These are phyloP conservation scores for Aspergillus biplanus DNA, from an alignment of 495 filamentous ascomycete genomes.

Conservation along the genomic window DNA sequence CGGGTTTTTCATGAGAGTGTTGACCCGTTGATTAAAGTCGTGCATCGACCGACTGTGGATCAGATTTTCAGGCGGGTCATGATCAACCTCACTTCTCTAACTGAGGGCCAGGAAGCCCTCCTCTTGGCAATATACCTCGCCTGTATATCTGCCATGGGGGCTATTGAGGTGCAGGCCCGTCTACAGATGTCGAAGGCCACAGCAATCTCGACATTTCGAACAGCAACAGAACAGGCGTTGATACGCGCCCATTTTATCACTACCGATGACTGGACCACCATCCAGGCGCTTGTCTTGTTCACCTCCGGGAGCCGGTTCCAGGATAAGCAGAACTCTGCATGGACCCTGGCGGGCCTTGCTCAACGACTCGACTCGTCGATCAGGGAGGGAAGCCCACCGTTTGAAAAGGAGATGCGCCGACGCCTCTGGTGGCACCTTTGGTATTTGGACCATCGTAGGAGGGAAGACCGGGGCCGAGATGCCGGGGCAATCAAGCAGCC, in stretches of 20 bases:
- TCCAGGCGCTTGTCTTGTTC: conserved; percentile 21
- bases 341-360: conserved; percentile 15
- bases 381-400: not conserved
- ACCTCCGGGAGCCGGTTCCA: conserved; percentile 7
- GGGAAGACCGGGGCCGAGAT: conserved; percentile 12
- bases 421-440: conserved; percentile 21
- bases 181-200: conserved; percentile 14
- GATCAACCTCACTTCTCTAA: not conserved
- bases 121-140: conserved; percentile 20
- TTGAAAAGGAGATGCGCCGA: conserved; percentile 12
- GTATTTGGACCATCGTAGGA: conserved; percentile 19
- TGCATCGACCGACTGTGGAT: conserved; percentile 13
- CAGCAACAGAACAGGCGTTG: conserved; percentile 13
- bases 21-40: conserved; percentile 20
- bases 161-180: conserved; percentile 1
- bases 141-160: conserved; percentile 14
- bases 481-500: not conserved
- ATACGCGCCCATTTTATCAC: conserved; percentile 13
- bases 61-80: conserved; percentile 4
- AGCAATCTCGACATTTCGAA: conserved; percentile 8
- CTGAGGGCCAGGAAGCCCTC: conserved; percentile 9
- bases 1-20: conserved; percentile 11
- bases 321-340: conserved; percentile 12
- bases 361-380: conserved; percentile 12
- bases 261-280: conserved; percentile 9